Evolutionary conservation across 148 eudicot genomes (phyloP), one percentile per base, ranked within the genome.

Genomic region (Chenopodium quinoa): DNA sequence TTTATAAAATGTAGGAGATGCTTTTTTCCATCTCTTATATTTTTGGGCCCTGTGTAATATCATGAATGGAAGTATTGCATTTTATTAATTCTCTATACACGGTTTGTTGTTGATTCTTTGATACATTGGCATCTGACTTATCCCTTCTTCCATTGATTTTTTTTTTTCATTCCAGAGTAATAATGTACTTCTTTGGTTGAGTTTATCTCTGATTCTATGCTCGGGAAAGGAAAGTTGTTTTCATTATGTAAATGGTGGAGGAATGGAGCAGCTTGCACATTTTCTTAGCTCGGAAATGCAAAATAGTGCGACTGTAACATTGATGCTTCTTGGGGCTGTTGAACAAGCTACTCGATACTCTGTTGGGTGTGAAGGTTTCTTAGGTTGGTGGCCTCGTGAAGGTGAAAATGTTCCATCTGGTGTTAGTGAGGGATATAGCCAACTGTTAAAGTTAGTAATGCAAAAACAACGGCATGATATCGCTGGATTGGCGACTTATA

Each of bases 341-440:
- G 98, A 92, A 90, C 98, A 87, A 88, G 98, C 97, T 64, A 94
- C 99, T 64, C 86, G 93, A 17, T 87, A 87, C 81, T 89, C 97
- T 65, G 84, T 90, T 87, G 99, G 99, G 65, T 96, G 99, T 88
- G 99, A 96, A 89, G 99, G 98, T 77, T 89, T 94, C 75, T 86
- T 96, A 73, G 98, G 97, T 79, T 96, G 99, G 99, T 96, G 97
- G 98, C 97, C 99, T 80, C 93, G 97, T 80, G 98, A 94, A 83
- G 95, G 91, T 83, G 95, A 88, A 77, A 86, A 46, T 56, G 86
- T 94, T 62, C 99, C 99, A 40, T 86, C 91, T 66, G 88, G 93
- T 87, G 82, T 79, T 66, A 94, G 95, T 85, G 94, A 91, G 83
- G 93, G 98, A 79, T 96, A 96, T 86, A 94, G 87, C 88, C 90